Conservation (phyloP, 352 stramenopile species). For the Pythium insidiosum region DNA sequence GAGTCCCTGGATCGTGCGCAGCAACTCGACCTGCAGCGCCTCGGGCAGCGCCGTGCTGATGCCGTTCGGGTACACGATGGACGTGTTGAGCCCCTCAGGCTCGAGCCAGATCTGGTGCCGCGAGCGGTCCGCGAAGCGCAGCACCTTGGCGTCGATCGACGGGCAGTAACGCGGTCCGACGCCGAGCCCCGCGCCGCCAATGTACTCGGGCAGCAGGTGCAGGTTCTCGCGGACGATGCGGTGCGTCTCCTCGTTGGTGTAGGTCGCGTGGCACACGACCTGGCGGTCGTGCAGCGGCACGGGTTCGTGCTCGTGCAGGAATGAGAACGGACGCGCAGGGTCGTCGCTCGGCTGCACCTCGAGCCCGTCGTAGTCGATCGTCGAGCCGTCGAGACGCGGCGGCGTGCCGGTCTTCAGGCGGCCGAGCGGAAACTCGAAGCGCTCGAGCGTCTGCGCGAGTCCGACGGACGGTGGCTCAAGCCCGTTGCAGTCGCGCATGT, state of each 20-base stretch:
- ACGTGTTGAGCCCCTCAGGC: constrained; percentile 94
- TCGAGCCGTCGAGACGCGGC: constrained; percentile 91
- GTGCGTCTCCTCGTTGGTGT: constrained; percentile 96
- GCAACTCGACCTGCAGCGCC: constrained; percentile 93
- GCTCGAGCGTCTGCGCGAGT: constrained; percentile 91
- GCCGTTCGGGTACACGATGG: constrained; percentile 98
- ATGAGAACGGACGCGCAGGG: constrained; percentile 91
- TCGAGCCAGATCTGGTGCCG: constrained; percentile 95
- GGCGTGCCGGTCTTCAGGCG: constrained; percentile 97
- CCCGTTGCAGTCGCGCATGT: constrained; percentile 79
- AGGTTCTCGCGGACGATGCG: constrained; percentile 91
- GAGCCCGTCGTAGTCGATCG: constrained; percentile 93
- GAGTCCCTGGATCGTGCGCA: constrained; percentile 94
- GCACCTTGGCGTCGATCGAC: constrained; percentile 96
- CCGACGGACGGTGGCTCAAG: constrained; percentile 94
- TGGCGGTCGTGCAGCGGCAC: constrained; percentile 71
- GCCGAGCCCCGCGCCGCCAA: constrained; percentile 68
- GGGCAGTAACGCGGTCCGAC: constrained; percentile 92
- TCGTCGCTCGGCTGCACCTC: constrained; percentile 91
- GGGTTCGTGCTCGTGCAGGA: constrained; percentile 81
- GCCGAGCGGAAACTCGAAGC: constrained; percentile 88
- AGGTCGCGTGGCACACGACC: constrained; percentile 93
- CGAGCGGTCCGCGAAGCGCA: constrained; percentile 67
- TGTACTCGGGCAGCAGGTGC: constrained; percentile 91
- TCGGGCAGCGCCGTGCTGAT: constrained; percentile 89